Conservation (phyloP, 2,329 filamentous ascomycete species). For the Calycina herbarum region DNA sequence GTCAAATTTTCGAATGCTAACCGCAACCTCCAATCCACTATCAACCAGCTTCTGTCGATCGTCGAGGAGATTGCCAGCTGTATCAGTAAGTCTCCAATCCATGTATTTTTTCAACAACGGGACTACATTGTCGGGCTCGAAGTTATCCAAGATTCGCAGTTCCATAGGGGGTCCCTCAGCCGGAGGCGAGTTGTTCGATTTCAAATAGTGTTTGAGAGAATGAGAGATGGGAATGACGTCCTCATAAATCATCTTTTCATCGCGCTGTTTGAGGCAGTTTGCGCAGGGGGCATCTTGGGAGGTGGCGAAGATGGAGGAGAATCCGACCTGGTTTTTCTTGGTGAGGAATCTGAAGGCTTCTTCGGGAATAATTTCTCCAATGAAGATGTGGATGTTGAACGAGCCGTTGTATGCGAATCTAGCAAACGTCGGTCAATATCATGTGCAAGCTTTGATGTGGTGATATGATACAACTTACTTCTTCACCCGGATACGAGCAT, state of each 20-base stretch:
- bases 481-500: not conserved
- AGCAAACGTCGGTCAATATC: no score
- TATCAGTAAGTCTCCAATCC: not conserved
- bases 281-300: not conserved
- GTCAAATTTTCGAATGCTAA: not conserved
- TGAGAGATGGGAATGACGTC: slow-evolving; percentile 3
- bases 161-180: not conserved
- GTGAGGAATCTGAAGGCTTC: slow-evolving; percentile 1
- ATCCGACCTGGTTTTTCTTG: slow-evolving; percentile 8
- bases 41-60: not conserved
- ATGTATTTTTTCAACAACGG: not conserved
- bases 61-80: not conserved
- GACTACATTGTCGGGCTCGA: not conserved
- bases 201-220: not conserved
- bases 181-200: not conserved
- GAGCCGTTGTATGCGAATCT: slow-evolving; percentile 7
- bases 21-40: not conserved
- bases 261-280: not conserved
- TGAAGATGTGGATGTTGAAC: slow-evolving; percentile 11
- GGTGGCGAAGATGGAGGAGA: not conserved
- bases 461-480: not conserved
- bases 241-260: not conserved
- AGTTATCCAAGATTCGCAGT: not conserved
- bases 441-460: no score
- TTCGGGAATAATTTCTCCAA: not conserved